Evolutionary conservation across 768 basidiomycete species (phyloP).

Genomic region (Lactarius vividus): DNA sequence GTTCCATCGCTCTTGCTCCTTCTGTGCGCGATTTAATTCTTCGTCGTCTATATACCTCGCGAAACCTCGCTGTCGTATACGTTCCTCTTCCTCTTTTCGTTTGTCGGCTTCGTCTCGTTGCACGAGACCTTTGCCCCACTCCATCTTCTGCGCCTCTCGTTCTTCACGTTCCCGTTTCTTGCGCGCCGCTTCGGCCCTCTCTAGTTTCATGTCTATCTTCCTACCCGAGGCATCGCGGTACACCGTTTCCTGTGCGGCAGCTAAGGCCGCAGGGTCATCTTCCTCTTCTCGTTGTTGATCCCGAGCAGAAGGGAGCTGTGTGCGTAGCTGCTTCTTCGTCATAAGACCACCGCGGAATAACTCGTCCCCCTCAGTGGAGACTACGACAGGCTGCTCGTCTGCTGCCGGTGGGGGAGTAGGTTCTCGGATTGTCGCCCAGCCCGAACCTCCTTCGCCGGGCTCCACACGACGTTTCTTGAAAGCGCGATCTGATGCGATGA

Average conservation of each 20-base stretch:
- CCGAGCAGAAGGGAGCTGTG: slow-evolving; percentile 47
- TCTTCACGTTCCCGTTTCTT: slow-evolving; percentile 80
- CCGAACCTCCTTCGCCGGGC: slow-evolving; percentile 43
- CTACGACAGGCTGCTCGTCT: slow-evolving; percentile 67
- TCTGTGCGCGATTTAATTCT: slow-evolving; percentile 82
- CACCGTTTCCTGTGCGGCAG: slow-evolving; percentile 80
- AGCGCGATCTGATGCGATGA: slow-evolving; percentile 68
- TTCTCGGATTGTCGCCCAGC: slow-evolving; percentile 68
- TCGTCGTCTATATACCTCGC: slow-evolving; percentile 80
- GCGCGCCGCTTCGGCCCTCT: slow-evolving; percentile 79
- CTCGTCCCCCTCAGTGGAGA: slow-evolving; percentile 38
- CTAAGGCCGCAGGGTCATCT: slow-evolving; percentile 52
- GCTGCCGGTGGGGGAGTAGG: slow-evolving; percentile 50
- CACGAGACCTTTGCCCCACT: slow-evolving; percentile 96
- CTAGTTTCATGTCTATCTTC: slow-evolving; percentile 85
- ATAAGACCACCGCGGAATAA: slow-evolving; percentile 75
- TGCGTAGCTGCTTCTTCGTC: slow-evolving; percentile 71
- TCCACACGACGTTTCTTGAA: slow-evolving; percentile 75
- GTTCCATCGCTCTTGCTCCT: slow-evolving; percentile 84
- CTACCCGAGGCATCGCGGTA: slow-evolving; percentile 89
- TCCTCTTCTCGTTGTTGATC: slow-evolving; percentile 35
- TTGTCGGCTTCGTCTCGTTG: slow-evolving; percentile 81
- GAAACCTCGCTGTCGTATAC: slow-evolving; percentile 61
- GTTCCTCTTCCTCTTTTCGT: slow-evolving; percentile 61
- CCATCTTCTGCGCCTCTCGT: slow-evolving; percentile 88